Conservation (phyloP, 208 protist species). For the Wallacemonas sp. region DNA sequence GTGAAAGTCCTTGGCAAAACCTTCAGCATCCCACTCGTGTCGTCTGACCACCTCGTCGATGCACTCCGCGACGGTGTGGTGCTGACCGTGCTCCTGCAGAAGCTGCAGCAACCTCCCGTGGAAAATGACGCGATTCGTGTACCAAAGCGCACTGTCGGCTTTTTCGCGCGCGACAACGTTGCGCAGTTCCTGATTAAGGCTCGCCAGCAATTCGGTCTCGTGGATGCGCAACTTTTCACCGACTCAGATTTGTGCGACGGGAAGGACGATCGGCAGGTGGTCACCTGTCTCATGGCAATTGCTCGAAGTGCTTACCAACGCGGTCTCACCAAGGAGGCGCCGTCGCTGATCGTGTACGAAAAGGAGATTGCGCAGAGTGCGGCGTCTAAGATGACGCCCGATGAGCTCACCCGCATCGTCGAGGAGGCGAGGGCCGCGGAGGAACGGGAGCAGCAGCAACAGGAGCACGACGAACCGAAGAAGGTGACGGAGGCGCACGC, state of each 20-base stretch:
- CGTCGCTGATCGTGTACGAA: conserved; percentile 56
- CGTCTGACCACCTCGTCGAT: conserved; percentile 57
- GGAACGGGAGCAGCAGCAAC: not conserved
- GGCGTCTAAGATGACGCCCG: conserved; percentile 24
- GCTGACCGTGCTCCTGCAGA: conserved; percentile 66
- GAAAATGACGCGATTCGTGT: conserved; percentile 41
- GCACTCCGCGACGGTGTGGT: conserved; percentile 63
- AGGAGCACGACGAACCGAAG: not conserved
- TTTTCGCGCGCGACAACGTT: conserved; percentile 82
- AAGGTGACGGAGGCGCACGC: not conserved
- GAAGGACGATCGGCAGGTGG: conserved; percentile 71
- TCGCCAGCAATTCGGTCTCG: conserved; percentile 34
- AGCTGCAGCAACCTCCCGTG: conserved; percentile 56
- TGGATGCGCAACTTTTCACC: conserved; percentile 70
- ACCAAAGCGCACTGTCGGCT: conserved; percentile 60
- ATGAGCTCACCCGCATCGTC: conserved; percentile 39
- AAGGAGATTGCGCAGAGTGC: conserved; percentile 52
- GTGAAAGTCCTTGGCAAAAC: conserved; percentile 44
- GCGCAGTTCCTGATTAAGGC: conserved; percentile 50
- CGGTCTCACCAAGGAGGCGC: conserved; percentile 35
- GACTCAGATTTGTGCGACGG: conserved; percentile 73
- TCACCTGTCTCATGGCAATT: conserved; percentile 77
- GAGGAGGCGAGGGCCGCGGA: conserved; percentile 16
- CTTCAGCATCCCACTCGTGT: conserved; percentile 39
- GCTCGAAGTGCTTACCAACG: conserved; percentile 55